Evolutionary conservation across 2,329 filamentous ascomycete genomes (phyloP).

Genomic region (Paraconiothyrium brasiliense): DNA sequence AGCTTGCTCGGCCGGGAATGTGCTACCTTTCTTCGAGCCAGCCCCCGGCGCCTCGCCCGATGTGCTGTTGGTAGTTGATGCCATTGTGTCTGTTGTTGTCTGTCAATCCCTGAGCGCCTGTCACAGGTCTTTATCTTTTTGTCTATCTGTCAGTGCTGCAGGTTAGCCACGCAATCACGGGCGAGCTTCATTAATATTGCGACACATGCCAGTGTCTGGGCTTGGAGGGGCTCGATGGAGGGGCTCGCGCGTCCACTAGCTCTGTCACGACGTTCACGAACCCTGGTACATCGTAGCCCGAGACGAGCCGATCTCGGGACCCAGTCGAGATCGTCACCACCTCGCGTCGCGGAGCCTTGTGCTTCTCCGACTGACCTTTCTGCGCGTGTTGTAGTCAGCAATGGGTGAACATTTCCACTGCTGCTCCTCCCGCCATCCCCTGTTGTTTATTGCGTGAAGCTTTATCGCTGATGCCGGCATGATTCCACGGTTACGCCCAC

Average conservation of each 20-base stretch:
- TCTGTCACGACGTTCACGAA: conserved; percentile 2
- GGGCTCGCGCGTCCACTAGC: conserved; percentile 11
- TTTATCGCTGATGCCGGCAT: conserved; percentile 11
- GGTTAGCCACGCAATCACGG: conserved; percentile 4
- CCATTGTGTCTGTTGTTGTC: neutral
- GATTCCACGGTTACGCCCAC: conserved; percentile 13
- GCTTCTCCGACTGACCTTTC: conserved; percentile 34
- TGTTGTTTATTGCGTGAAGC: neutral
- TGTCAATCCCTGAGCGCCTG: neutral
- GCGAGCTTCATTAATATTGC: neutral
- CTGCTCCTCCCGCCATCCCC: neutral
- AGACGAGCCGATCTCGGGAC: conserved; percentile 35
- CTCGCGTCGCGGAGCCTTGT: conserved; percentile 42
- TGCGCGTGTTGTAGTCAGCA: conserved; percentile 11
- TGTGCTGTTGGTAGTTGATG: conserved; percentile 26
- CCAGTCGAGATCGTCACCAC: conserved; percentile 44
- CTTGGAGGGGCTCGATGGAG: conserved; percentile 10
- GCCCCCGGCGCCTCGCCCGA: conserved; percentile 37
- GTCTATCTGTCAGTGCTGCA: conserved; percentile 4
- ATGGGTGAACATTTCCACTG: conserved; percentile 19
- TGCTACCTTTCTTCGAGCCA: conserved; percentile 51
- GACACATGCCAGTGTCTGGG: neutral
- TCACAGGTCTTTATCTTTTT: conserved; percentile 1
- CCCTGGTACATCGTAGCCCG: conserved; percentile 12
- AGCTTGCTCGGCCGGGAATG: conserved; percentile 8